Evolutionary conservation across 129 eudicot species (phyloP).

Genomic region (Ambrosia trifida): DNA sequence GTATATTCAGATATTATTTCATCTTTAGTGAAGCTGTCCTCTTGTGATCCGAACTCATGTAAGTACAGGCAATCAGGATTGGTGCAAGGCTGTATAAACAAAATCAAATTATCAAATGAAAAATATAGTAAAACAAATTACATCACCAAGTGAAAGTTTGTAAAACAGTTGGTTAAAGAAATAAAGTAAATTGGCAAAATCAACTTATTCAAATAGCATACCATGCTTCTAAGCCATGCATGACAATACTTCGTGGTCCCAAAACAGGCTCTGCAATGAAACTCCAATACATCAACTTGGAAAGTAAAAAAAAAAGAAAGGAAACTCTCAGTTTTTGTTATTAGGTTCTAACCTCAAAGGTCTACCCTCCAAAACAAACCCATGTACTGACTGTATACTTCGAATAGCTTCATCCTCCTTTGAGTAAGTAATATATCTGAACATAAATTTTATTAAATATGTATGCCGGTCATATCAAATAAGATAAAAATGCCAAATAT

Average conservation of each 20-base stretch:
- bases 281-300: conserved; percentile 17
- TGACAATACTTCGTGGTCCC: conserved; percentile 99
- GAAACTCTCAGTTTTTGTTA: not conserved
- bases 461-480: not conserved
- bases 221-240: conserved; percentile 96
- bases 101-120: conserved; percentile 1
- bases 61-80: conserved; percentile 95
- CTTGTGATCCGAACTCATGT: conserved; percentile 98
- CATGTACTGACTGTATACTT: conserved; percentile 93
- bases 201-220: conserved; percentile 33
- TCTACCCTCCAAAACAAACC: conserved; percentile 84
- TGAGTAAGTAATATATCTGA: conserved; percentile 90
- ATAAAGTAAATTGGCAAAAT: not conserved
- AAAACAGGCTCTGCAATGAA: conserved; percentile 87
- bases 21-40: conserved; percentile 95
- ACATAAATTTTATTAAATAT: conserved; percentile 4
- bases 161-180: no score
- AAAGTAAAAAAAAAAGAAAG: not conserved
- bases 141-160: not conserved
- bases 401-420: conserved; percentile 98
- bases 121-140: conserved; percentile 5
- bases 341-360: conserved; percentile 69
- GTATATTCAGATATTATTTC: conserved; percentile 91
- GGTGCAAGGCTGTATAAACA: conserved; percentile 85
- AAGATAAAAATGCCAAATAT: not conserved